phyloP scores from a whole-genome alignment of 805 yeast species.

The Candida berthetii region DNA sequence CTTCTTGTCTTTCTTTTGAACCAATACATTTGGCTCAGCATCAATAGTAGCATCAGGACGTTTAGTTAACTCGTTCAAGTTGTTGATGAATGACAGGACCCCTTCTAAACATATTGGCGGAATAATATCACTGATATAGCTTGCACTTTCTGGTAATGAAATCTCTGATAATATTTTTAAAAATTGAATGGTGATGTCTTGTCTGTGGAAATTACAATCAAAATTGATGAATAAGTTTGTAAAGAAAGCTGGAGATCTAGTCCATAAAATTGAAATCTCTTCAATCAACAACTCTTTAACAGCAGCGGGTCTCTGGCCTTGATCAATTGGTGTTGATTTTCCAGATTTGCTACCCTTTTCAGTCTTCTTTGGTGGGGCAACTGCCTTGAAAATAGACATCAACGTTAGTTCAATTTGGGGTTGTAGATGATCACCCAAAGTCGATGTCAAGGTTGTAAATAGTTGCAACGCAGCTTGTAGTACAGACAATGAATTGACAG shows the following conservation, averaged over 20 bases:
- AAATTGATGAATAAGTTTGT: slow-evolving; percentile 72
- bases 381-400: slow-evolving; percentile 54
- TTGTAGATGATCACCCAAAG: slow-evolving; percentile 59
- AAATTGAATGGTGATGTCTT: slow-evolving; percentile 65
- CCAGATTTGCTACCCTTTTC: slow-evolving; percentile 10
- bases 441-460: slow-evolving; percentile 64
- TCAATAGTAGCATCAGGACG: slow-evolving; percentile 11
- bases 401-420: slow-evolving; percentile 77
- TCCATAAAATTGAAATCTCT: slow-evolving; percentile 76
- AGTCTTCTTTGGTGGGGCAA: slow-evolving; percentile 30
- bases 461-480: slow-evolving; percentile 72
- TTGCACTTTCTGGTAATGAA: slow-evolving; percentile 82
- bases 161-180: slow-evolving; percentile 68
- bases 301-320: slow-evolving; percentile 17
- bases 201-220: slow-evolving; percentile 87
- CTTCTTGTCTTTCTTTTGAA: slow-evolving; percentile 41
- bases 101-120: slow-evolving; percentile 96
- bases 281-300: slow-evolving; percentile 81
- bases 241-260: slow-evolving; percentile 72
- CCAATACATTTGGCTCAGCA: slow-evolving; percentile 6
- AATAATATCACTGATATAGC: slow-evolving; percentile 72
- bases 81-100: slow-evolving; percentile 60
- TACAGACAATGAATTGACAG: slow-evolving; percentile 64
- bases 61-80: slow-evolving; percentile 42
- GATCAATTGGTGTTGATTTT: slow-evolving; percentile 26